phyloP scores from a whole-genome alignment of 1,284 basidiomycete genomes.

The Austropuccinia psidii region DNA sequence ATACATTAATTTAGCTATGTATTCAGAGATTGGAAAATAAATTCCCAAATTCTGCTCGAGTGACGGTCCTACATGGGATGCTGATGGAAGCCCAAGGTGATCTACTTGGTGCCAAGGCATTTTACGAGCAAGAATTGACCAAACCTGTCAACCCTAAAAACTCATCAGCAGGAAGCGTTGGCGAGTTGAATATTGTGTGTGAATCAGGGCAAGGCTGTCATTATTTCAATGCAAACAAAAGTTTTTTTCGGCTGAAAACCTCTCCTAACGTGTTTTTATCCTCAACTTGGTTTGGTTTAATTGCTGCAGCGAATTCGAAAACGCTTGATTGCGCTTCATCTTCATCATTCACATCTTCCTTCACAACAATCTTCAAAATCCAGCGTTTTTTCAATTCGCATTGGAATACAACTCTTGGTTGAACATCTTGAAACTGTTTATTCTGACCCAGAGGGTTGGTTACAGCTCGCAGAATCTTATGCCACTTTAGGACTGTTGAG shows the following conservation, averaged over 20 bases:
- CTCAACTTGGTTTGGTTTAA: conserved; percentile 32
- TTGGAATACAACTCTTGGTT: conserved; percentile 66
- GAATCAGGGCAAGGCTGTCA: no score
- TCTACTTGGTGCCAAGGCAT: conserved; percentile 54
- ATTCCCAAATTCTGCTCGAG: conserved; percentile 75
- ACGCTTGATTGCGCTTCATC: conserved; percentile 63
- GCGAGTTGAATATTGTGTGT: conserved; percentile 70
- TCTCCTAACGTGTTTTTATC: background rate
- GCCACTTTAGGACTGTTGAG: conserved; percentile 65
- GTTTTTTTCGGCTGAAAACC: background rate
- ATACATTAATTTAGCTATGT: conserved; percentile 54
- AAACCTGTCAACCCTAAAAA: conserved; percentile 43
- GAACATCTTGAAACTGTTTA: conserved; percentile 86
- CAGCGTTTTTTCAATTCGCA: conserved; percentile 45
- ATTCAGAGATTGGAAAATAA: conserved; percentile 60
- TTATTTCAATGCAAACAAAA: background rate
- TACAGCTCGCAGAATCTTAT: conserved; percentile 85
- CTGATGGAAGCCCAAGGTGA: conserved; percentile 65
- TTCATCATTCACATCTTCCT: conserved; percentile 40
- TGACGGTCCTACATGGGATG: conserved; percentile 74
- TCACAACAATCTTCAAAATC: conserved; percentile 56
- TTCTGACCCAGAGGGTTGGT: conserved; percentile 83
- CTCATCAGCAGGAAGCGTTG: conserved; percentile 43
- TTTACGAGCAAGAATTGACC: conserved; percentile 62
- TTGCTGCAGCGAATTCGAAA: conserved; percentile 65